Conservation (phyloP, 2,329 filamentous ascomycete species). For the Xylaria sp. region DNA sequence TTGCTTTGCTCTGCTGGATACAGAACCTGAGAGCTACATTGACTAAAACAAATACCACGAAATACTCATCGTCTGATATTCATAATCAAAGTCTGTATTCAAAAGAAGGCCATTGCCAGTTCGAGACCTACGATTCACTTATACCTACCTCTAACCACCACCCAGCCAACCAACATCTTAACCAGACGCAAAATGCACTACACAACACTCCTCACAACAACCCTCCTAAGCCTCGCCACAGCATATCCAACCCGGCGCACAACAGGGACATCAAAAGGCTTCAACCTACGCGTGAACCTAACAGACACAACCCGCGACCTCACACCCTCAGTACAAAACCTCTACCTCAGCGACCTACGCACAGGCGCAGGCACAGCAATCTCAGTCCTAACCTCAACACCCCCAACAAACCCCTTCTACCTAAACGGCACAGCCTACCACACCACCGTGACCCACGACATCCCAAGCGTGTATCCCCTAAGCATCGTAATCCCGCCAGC, state of each 20-base stretch:
- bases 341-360: slow-evolving; percentile 14
- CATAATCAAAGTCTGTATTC: background rate
- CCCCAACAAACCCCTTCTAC: slow-evolving; percentile 13
- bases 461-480: slow-evolving; percentile 21
- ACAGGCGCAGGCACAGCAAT: slow-evolving; percentile 15
- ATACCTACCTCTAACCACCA: background rate
- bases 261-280: slow-evolving; percentile 13
- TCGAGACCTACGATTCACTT: background rate
- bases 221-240: slow-evolving; percentile 4
- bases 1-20: background rate
- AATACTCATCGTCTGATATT: background rate
- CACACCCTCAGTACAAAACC: background rate
- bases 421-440: slow-evolving; percentile 26
- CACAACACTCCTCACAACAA: slow-evolving; percentile 16
- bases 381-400: background rate
- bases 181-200: slow-evolving; percentile 10
- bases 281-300: slow-evolving; percentile 24
- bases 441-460: slow-evolving; percentile 26
- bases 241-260: slow-evolving; percentile 11
- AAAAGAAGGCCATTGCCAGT: background rate
- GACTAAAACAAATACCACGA: background rate
- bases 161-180: background rate
- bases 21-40: background rate
- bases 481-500: slow-evolving; percentile 13
- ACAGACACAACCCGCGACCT: slow-evolving; percentile 8